Evolutionary conservation across 176 grass and related monocot species (phyloP).

Genomic region (Phragmites australis): DNA sequence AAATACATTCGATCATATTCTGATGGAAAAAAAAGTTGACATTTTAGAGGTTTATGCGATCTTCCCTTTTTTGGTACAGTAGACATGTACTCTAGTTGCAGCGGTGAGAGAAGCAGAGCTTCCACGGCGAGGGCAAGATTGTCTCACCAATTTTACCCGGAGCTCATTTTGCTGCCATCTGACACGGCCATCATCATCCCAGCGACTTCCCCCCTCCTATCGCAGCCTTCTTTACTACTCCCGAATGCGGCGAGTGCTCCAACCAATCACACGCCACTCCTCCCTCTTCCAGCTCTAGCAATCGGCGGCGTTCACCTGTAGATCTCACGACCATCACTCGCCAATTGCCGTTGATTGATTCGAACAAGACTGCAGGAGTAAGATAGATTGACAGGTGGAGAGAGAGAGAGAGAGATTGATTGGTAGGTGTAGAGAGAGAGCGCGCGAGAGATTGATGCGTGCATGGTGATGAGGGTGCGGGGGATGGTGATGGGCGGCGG

Average conservation of each 20-base stretch:
- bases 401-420: not conserved
- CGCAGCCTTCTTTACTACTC: not conserved
- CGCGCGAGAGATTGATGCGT: slow-evolving; percentile 14
- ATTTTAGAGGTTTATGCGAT: no score
- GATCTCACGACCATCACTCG: slow-evolving; percentile 26
- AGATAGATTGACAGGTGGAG: not conserved
- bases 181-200: not conserved
- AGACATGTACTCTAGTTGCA: no score
- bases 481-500: slow-evolving; percentile 28
- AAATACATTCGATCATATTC: no score
- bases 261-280: slow-evolving; percentile 16
- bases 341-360: not conserved
- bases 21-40: no score
- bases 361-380: not conserved
- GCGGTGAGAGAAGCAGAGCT: no score
- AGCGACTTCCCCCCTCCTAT: slow-evolving; percentile 44
- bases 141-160: no score
- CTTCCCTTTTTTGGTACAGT: no score
- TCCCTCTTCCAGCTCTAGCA: not conserved
- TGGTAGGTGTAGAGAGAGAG: not conserved
- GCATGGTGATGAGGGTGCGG: slow-evolving; percentile 41
- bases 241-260: slow-evolving; percentile 19
- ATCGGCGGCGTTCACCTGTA: not conserved
- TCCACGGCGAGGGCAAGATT: no score
- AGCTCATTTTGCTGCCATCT: no score